Percentiles rank a stretch among this genome's conserved stretches.
Conservation (phyloP, 2,329 filamentous ascomycete species). For the Neofusicoccum laricinum region DNA sequence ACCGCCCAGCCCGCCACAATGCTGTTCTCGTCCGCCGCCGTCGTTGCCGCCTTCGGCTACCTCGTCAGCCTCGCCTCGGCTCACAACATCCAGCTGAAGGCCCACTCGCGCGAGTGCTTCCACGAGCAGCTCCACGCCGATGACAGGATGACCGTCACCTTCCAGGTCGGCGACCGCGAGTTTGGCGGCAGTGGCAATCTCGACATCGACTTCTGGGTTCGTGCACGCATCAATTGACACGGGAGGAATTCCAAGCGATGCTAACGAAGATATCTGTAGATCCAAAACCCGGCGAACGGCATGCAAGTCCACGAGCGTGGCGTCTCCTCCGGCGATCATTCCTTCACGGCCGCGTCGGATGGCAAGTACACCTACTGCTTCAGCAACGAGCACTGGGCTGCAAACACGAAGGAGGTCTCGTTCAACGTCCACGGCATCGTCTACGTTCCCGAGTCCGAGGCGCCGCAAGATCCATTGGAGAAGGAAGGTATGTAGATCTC, state of each 20-base stretch:
- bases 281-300: conserved; percentile 72
- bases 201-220: conserved; percentile 97
- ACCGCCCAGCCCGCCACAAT: not conserved
- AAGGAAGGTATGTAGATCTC: conserved; percentile 65
- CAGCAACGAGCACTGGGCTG: conserved; percentile 97
- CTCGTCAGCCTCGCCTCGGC: conserved; percentile 65
- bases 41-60: conserved; percentile 49
- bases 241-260: not conserved
- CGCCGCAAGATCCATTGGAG: conserved; percentile 83
- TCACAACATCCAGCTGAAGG: conserved; percentile 94
- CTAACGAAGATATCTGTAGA: conserved; percentile 44
- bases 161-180: conserved; percentile 95
- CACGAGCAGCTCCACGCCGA: conserved; percentile 89
- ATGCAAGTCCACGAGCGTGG: conserved; percentile 78
- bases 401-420: conserved; percentile 93
- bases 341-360: conserved; percentile 80
- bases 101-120: conserved; percentile 96
- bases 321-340: conserved; percentile 87
- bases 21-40: conserved; percentile 34
- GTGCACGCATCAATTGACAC: conserved; percentile 27
- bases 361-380: conserved; percentile 97
- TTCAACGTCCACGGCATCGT: conserved; percentile 99
- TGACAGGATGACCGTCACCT: conserved; percentile 98
- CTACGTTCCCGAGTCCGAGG: conserved; percentile 87
- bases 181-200: conserved; percentile 93